Evolutionary conservation across 768 basidiomycete genomes (phyloP).

Genomic region (Rossbeevera mucosa): DNA sequence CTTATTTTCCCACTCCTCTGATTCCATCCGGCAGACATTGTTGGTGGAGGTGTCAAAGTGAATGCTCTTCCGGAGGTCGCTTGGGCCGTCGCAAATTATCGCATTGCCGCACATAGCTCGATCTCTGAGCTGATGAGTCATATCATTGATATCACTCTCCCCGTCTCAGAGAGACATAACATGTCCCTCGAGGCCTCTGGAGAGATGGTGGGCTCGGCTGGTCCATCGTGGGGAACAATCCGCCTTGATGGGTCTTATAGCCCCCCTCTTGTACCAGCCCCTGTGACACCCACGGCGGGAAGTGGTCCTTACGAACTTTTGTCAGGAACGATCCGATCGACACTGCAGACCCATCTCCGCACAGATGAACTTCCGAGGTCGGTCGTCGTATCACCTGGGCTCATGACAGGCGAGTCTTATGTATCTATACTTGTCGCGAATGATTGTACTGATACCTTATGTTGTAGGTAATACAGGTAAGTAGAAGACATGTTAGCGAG

Average conservation of each 20-base stretch:
- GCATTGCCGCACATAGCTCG: slow-evolving; percentile 32
- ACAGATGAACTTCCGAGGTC: slow-evolving; percentile 19
- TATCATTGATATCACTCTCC: slow-evolving; percentile 7
- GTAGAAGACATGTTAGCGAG: slow-evolving; percentile 11
- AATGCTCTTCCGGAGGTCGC: slow-evolving; percentile 44
- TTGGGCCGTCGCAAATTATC: slow-evolving; percentile 33
- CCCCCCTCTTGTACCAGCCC: slow-evolving; percentile 37
- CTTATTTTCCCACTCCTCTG: slow-evolving; percentile 12
- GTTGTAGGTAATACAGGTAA: slow-evolving; percentile 23
- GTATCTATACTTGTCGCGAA: background rate
- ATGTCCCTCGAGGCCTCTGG: slow-evolving; percentile 41
- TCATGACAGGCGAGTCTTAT: slow-evolving; percentile 14
- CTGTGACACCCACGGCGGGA: slow-evolving; percentile 36
- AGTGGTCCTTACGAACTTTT: slow-evolving; percentile 37
- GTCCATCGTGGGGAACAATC: slow-evolving; percentile 33
- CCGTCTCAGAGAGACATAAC: slow-evolving; percentile 33
- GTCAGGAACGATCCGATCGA: slow-evolving; percentile 40
- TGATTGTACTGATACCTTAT: slow-evolving; percentile 1
- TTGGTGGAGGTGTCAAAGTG: slow-evolving; percentile 40
- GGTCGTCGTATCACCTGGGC: slow-evolving; percentile 36
- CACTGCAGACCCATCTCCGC: slow-evolving; percentile 32
- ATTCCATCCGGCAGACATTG: slow-evolving; percentile 35
- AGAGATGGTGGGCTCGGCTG: slow-evolving; percentile 19
- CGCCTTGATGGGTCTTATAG: slow-evolving; percentile 34
- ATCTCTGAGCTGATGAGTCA: slow-evolving; percentile 8